These are phyloP conservation scores for Trametes gibbosa DNA, from an alignment of 768 basidiomycete genomes.

Conservation along the genomic window DNA sequence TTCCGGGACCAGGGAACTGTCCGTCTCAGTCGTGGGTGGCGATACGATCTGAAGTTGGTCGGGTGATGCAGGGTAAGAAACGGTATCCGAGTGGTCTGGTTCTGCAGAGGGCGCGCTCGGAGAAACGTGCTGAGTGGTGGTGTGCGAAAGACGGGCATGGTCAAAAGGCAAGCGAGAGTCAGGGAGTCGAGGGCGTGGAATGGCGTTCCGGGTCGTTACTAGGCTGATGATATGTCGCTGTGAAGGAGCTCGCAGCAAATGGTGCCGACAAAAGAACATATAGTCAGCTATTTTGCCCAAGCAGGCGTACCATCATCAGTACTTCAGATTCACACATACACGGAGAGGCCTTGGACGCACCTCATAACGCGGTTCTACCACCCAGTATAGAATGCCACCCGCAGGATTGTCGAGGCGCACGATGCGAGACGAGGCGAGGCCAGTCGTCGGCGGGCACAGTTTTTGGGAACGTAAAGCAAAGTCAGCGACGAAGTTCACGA, in stretches of 20 bases:
- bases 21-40: background rate
- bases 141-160: background rate
- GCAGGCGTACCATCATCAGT: background rate
- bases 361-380: conserved; percentile 48
- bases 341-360: conserved; percentile 34
- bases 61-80: background rate
- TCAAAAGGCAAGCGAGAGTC: background rate
- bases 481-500: conserved; percentile 1
- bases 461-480: conserved; percentile 3
- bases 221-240: conserved; percentile 25
- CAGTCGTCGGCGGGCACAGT: background rate
- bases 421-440: conserved; percentile 1
- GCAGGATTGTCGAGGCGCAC: background rate
- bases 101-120: background rate
- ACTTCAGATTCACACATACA: background rate
- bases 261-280: conserved; percentile 74
- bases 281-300: conserved; percentile 49
- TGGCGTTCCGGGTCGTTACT: conserved; percentile 17
- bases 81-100: background rate
- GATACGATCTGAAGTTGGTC: background rate
- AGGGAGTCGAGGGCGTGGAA: background rate
- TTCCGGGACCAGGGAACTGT: background rate
- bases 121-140: background rate
- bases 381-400: conserved; percentile 5
- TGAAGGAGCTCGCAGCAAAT: conserved; percentile 44